Conservation (phyloP, 176 grass and related monocot species). For the Oropetium thomaeum region DNA sequence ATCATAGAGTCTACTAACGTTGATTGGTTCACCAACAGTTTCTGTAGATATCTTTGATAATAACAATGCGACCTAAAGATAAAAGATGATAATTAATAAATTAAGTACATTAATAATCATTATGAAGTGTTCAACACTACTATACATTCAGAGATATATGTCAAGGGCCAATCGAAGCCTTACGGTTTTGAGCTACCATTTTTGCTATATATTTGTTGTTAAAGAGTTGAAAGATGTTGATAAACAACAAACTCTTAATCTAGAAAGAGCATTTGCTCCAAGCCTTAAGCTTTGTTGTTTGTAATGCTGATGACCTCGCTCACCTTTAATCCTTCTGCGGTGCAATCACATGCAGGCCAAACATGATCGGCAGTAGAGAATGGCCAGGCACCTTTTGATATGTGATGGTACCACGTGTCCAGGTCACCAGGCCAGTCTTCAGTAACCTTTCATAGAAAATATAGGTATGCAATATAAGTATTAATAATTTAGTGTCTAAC, state of each 20-base stretch:
- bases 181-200: neutral
- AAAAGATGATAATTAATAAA: neutral
- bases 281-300: neutral
- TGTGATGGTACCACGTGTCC: conserved; percentile 80
- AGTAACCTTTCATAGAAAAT: conserved; percentile 56
- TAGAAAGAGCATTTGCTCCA: neutral
- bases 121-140: too few relatives aligned
- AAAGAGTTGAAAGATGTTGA: conserved; percentile 2
- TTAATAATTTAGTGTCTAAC: neutral
- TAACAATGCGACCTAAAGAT: conserved; percentile 58
- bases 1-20: conserved; percentile 69
- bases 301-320: neutral
- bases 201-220: neutral
- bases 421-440: conserved; percentile 84
- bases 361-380: conserved; percentile 91
- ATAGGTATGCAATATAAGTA: conserved; percentile 6
- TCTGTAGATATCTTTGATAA: conserved; percentile 84
- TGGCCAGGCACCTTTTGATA: conserved; percentile 98
- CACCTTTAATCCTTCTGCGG: conserved; percentile 91
- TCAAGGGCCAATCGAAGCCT: conserved; percentile 9
- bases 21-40: conserved; percentile 66
- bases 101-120: neutral
- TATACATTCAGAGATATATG: too few relatives aligned
- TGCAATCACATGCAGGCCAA: conserved; percentile 97
- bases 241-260: neutral